phyloP scores from a whole-genome alignment of 768 basidiomycete genomes.

The Phlebiopsis gigantea region DNA sequence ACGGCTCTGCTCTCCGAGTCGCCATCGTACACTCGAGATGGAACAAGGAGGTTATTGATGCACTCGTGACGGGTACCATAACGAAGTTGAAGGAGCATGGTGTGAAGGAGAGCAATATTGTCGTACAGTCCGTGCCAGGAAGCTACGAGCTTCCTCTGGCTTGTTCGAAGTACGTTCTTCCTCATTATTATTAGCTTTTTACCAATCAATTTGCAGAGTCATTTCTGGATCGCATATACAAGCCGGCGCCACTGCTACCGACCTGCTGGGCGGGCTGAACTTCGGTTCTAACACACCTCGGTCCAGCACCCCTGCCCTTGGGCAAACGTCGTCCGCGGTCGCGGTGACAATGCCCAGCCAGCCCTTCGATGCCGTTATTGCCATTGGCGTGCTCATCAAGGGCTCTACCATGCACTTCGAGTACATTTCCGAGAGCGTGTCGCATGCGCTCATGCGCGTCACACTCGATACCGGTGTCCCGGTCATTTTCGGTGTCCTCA shows the following conservation, averaged over 20 bases:
- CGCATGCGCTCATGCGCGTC: conserved; percentile 90
- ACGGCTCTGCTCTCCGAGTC: conserved; percentile 77
- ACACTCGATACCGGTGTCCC: conserved; percentile 92
- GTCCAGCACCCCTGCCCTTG: conserved; percentile 47
- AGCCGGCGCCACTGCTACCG: conserved; percentile 69
- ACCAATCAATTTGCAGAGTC: conserved; percentile 45
- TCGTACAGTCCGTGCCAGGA: conserved; percentile 88
- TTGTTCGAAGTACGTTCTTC: conserved; percentile 63
- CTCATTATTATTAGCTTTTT: not conserved
- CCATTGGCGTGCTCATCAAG: conserved; percentile 97
- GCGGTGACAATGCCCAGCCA: conserved; percentile 37
- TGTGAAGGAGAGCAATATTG: conserved; percentile 86
- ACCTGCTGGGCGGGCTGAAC: conserved; percentile 67
- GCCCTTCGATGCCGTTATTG: conserved; percentile 94
- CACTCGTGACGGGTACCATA: conserved; percentile 76
- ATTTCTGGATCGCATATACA: conserved; percentile 86
- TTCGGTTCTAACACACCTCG: conserved; percentile 44
- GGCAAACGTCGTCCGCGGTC: conserved; percentile 16
- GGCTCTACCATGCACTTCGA: conserved; percentile 99
- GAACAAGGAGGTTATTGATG: conserved; percentile 86
- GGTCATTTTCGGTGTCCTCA: conserved; percentile 95
- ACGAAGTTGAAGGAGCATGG: conserved; percentile 78
- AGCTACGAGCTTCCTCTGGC: conserved; percentile 91
- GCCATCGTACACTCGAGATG: conserved; percentile 96
- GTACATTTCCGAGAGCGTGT: conserved; percentile 93